A percentile compares a stretch with the other conserved stretches of the same genome.
Conservation (phyloP, 176 grass and related monocot species). For the Oryza glumipatula region DNA sequence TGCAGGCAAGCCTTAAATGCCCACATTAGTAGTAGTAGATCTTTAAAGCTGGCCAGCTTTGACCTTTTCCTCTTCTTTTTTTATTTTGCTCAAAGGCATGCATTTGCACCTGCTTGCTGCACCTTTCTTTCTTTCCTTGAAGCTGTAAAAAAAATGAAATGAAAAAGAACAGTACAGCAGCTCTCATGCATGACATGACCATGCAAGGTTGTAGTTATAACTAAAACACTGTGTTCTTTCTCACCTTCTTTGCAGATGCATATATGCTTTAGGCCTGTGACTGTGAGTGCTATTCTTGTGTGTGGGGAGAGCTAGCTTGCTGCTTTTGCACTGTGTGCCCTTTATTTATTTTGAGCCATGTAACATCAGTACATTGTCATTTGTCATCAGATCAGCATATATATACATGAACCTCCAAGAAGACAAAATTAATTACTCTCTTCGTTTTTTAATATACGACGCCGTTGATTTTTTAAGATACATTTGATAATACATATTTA, state of each 20-base stretch:
- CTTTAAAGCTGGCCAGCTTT: slow-evolving; percentile 16
- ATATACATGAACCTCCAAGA: background rate
- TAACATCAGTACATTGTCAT: background rate
- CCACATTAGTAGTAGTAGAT: slow-evolving; percentile 11
- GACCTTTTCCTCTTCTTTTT: slow-evolving; percentile 20
- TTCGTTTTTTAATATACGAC: too few relatives aligned
- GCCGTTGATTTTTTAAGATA: too few relatives aligned
- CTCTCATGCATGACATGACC: slow-evolving; percentile 17
- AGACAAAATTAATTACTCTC: background rate
- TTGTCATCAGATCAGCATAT: background rate
- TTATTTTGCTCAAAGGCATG: background rate
- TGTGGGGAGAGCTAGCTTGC: background rate
- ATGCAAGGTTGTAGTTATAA: background rate
- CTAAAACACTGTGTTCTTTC: slow-evolving; percentile 17
- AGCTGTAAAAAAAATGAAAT: slow-evolving; percentile 25
- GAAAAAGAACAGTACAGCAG: background rate
- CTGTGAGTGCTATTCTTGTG: background rate
- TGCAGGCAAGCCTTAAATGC: slow-evolving; percentile 37
- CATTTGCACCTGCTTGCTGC: background rate
- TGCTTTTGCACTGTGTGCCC: background rate
- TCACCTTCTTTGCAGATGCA: background rate
- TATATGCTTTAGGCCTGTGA: slow-evolving; percentile 22
- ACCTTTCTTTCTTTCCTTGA: background rate
- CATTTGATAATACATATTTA: too few relatives aligned
- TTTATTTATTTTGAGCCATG: background rate